phyloP scores from a whole-genome alignment of 1,284 basidiomycete species.

The Leccinum solheimii region DNA sequence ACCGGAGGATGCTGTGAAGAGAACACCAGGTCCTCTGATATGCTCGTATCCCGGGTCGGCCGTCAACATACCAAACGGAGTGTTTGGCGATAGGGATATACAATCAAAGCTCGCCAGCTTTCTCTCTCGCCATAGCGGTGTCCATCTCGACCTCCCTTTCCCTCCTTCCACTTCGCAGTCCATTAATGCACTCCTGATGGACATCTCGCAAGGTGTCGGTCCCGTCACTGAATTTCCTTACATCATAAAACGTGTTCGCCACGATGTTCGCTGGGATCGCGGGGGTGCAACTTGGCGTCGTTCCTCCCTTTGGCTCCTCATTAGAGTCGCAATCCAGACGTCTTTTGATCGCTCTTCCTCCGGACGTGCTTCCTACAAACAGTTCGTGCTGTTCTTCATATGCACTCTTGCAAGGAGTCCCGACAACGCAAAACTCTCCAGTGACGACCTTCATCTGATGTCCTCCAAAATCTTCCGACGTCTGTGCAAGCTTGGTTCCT shows the following conservation, averaged over 20 bases:
- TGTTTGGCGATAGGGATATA: conserved; percentile 14
- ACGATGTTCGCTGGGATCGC: conserved; percentile 18
- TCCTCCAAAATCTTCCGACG: too few species aligned
- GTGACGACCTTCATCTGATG: background rate
- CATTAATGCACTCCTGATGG: conserved; percentile 27
- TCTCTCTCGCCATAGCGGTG: conserved; percentile 16
- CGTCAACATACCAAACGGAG: conserved; percentile 15
- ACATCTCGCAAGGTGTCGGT: conserved; percentile 32
- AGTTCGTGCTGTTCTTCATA: background rate
- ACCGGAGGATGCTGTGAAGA: conserved; percentile 2
- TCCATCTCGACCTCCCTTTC: background rate
- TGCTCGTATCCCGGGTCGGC: conserved; percentile 34
- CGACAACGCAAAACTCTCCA: background rate
- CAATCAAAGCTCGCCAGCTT: conserved; percentile 26
- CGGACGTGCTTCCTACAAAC: background rate
- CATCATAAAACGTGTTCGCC: conserved; percentile 32
- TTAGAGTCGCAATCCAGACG: background rate
- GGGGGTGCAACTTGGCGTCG: conserved; percentile 21
- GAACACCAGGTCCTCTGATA: conserved; percentile 23
- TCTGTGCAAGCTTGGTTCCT: too few species aligned
- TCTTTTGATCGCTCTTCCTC: background rate
- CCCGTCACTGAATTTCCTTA: conserved; percentile 17
- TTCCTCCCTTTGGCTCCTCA: conserved; percentile 40
- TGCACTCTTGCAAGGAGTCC: background rate
- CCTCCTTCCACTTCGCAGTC: conserved; percentile 8